These are phyloP conservation scores for Pochonia chlamydosporia DNA, from an alignment of 2,329 filamentous ascomycete species.

Conservation along the genomic window DNA sequence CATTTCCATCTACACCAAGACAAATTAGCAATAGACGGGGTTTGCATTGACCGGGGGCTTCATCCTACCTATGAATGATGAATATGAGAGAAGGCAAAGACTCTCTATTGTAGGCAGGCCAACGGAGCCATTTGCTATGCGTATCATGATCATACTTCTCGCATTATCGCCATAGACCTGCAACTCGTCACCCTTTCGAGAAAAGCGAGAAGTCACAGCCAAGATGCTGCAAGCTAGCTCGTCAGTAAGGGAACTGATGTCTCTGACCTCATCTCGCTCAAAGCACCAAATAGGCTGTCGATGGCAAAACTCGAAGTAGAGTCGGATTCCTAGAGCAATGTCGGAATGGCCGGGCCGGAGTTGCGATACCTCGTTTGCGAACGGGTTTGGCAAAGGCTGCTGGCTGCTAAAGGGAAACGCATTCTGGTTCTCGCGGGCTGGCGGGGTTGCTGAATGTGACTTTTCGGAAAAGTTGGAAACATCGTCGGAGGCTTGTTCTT, in stretches of 20 bases:
- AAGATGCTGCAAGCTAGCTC: slow-evolving; percentile 37
- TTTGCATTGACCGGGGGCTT: not conserved
- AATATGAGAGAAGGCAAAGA: slow-evolving; percentile 43
- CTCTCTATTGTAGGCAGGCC: slow-evolving; percentile 44
- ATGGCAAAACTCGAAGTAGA: slow-evolving; percentile 39
- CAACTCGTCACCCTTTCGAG: slow-evolving; percentile 25
- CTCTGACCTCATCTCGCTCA: slow-evolving; percentile 33
- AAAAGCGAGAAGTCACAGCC: slow-evolving; percentile 33
- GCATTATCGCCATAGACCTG: slow-evolving; percentile 32
- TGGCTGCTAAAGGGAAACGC: slow-evolving; percentile 13
- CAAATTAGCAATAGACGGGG: slow-evolving; percentile 3
- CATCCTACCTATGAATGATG: slow-evolving; percentile 39
- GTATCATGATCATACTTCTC: slow-evolving; percentile 39
- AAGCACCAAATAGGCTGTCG: slow-evolving; percentile 40
- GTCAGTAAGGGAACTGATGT: slow-evolving; percentile 28
- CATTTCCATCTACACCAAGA: slow-evolving; percentile 35
- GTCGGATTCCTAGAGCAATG: slow-evolving; percentile 26
- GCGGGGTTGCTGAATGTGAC: slow-evolving; percentile 25
- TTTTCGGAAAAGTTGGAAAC: slow-evolving; percentile 24
- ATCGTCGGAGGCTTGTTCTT: slow-evolving; percentile 25
- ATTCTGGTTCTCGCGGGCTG: slow-evolving; percentile 18
- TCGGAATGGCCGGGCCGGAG: slow-evolving; percentile 25
- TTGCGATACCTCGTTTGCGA: slow-evolving; percentile 20
- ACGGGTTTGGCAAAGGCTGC: slow-evolving; percentile 17
- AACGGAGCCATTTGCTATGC: slow-evolving; percentile 44